Evolutionary conservation across 768 basidiomycete species (phyloP).

Genomic region (Exidia glandulosa): DNA sequence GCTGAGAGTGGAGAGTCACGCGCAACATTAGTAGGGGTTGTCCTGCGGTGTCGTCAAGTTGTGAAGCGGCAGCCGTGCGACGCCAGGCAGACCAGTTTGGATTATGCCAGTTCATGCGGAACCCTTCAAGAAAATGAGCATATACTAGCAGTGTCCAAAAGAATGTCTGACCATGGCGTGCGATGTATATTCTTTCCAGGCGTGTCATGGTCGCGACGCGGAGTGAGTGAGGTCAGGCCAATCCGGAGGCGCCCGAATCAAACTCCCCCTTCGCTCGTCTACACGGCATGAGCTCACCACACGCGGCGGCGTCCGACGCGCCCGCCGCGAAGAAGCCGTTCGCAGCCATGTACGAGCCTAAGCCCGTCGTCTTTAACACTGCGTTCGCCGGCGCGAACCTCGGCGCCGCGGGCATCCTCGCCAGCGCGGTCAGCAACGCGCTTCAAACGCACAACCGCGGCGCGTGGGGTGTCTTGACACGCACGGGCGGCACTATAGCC

Average conservation of each 20-base stretch:
- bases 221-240: neutral
- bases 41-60: neutral
- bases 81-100: neutral
- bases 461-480: conserved; percentile 75
- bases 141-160: neutral
- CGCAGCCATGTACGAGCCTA: conserved; percentile 3
- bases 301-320: neutral
- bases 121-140: neutral
- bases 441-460: conserved; percentile 65
- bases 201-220: neutral
- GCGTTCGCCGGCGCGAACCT: conserved; percentile 20
- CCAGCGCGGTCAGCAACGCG: conserved; percentile 62
- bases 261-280: neutral
- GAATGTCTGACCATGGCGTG: neutral
- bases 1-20: neutral
- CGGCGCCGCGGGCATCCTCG: conserved; percentile 28
- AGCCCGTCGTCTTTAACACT: conserved; percentile 11
- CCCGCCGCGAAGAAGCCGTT: neutral
- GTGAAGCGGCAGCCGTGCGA: neutral
- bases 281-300: neutral
- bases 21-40: neutral
- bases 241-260: too few relatives aligned
- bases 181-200: neutral
- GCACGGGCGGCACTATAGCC: conserved; percentile 82
- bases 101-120: neutral